Evolutionary conservation across 2,329 filamentous ascomycete genomes (phyloP), one percentile per base, ranked within the genome.

Genomic region (Alternaria sp.): DNA sequence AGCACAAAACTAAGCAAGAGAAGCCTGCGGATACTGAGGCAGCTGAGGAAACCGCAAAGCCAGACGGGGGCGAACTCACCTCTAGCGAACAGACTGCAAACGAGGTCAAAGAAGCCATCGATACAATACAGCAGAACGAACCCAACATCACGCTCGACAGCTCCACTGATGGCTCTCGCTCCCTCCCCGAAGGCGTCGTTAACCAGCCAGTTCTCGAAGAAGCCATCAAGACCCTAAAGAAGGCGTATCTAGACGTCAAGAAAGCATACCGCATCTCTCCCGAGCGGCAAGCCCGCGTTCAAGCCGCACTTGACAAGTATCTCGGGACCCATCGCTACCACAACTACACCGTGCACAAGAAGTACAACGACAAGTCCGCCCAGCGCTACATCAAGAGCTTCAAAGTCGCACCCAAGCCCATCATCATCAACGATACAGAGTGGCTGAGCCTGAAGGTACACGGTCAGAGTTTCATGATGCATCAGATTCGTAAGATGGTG

Each of bases 381-480:
- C 95, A 94, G 78, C 88, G 95, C 5, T 88, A 91, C 73, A 99
- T 99, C 82, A 95, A 93, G 76, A 95, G 91, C 2, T 99, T 99
- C 81, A 83, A 89, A 36, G 89, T 92, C 34, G 73, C 69, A 57
- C 90, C 92, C 3, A 70, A 75, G 21, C 77, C 77, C 29, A 89
- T 97, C 71, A 87, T 93, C 72, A 96, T 96, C 78, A 87, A 92
- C 76, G 88, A 94, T 73, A 97, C 93, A 2, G 91, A 99, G 81
- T 99, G 95, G 95, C 83, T 99, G 4, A 95, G 90, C 41, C 83
- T 98, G 66, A 97, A 96, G 76, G 93, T 99, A 24, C 95, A 99
- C 78, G 95, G 95, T 0, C 95, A 99, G 79, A 94, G 90, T 73
- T 99, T 99, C 84, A 99, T 99, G 95, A 99, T 99, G 95, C 95